Percentiles rank a stretch among this genome's conserved stretches.
These are phyloP conservation scores for Globisporangium parvum DNA, from an alignment of 352 stramenopile species.

Conservation along the genomic window DNA sequence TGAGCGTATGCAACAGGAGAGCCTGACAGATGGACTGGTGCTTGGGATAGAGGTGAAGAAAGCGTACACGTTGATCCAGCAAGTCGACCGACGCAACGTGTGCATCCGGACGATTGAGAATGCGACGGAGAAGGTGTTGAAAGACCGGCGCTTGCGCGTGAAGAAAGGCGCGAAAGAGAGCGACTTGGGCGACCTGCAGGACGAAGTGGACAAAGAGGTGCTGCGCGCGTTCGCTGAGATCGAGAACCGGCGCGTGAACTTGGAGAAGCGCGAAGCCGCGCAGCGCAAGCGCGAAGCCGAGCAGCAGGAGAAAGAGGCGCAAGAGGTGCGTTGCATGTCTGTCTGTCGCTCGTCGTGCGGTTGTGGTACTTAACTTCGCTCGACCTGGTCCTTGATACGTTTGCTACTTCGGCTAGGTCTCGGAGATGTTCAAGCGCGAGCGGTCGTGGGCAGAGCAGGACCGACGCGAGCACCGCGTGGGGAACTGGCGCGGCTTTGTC, in stretches of 20 bases:
- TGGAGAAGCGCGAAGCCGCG: conserved; percentile 63
- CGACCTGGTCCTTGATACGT: not conserved
- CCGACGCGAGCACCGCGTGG: conserved; percentile 68
- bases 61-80: conserved; percentile 76
- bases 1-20: not conserved
- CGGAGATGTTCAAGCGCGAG: conserved; percentile 66
- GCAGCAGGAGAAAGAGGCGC: conserved; percentile 66
- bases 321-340: conserved; percentile 29
- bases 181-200: conserved; percentile 52
- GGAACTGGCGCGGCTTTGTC: conserved; percentile 77
- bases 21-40: not conserved
- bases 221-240: conserved; percentile 82
- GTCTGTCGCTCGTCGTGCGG: not conserved
- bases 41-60: conserved; percentile 68
- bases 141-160: conserved; percentile 63
- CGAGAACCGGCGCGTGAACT: conserved; percentile 67
- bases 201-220: conserved; percentile 69
- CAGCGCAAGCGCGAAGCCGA: conserved; percentile 68
- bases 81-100: conserved; percentile 80
- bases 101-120: conserved; percentile 79
- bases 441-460: conserved; percentile 72
- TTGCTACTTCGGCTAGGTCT: conserved; percentile 11
- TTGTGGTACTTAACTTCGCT: not conserved
- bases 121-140: conserved; percentile 54
- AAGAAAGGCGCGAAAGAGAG: conserved; percentile 80